These are phyloP conservation scores for Fusarium sp. DNA, from an alignment of 2,329 filamentous ascomycete genomes.

Conservation along the genomic window DNA sequence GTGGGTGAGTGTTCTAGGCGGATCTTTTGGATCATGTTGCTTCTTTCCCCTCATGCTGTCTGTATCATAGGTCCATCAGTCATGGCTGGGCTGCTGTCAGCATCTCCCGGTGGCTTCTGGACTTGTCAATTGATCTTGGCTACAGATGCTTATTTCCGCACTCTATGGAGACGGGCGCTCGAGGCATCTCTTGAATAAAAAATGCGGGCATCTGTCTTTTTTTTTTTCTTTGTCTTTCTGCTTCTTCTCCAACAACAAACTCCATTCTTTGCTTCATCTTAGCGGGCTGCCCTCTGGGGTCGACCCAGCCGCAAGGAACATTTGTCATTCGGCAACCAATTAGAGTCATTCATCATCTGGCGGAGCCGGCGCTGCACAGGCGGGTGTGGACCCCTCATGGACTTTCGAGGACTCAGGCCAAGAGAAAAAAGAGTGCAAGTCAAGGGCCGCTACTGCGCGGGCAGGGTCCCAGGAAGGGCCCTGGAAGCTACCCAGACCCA, in stretches of 20 bases:
- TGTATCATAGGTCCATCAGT: background rate
- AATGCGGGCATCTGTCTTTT: background rate
- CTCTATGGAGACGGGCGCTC: background rate
- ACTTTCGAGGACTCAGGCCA: background rate
- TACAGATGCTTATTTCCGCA: background rate
- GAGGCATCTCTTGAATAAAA: background rate
- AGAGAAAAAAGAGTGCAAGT: background rate
- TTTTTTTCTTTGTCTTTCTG: background rate
- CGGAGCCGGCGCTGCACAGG: conserved; percentile 20
- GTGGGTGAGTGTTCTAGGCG: conserved; percentile 22
- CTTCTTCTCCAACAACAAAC: conserved; percentile 1
- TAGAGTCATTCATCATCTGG: background rate
- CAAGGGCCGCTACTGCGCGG: background rate
- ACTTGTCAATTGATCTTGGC: conserved; percentile 2
- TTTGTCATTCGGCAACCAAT: conserved; percentile 33
- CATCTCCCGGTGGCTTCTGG: background rate
- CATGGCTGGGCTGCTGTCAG: background rate
- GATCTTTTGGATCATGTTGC: background rate
- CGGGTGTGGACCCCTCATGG: conserved; percentile 29
- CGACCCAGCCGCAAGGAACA: conserved; percentile 26
- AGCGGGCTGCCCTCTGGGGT: conserved; percentile 17
- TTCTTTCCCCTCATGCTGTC: conserved; percentile 1
- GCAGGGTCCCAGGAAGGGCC: conserved; percentile 16
- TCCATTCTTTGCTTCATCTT: conserved; percentile 12
- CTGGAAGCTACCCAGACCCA: conserved; percentile 37